These are phyloP conservation scores for Paramecium sexaurelia DNA, from an alignment of 73 alveolate species.

Conservation along the genomic window DNA sequence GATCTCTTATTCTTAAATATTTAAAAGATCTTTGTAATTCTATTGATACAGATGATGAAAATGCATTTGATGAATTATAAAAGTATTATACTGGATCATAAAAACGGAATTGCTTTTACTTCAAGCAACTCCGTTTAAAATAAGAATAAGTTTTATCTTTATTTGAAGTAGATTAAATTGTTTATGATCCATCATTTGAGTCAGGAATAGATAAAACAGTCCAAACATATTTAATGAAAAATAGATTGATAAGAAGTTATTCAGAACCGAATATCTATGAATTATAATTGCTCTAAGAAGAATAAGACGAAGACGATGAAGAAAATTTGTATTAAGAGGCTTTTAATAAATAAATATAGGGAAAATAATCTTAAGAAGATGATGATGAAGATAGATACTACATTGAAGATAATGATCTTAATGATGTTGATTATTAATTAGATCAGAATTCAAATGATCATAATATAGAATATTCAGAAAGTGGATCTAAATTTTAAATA, in stretches of 20 bases:
- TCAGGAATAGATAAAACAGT: neutral
- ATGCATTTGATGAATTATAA: neutral
- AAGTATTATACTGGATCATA: neutral
- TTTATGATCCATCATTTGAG: neutral
- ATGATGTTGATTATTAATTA: neutral
- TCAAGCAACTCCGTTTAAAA: neutral
- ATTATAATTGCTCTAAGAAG: neutral
- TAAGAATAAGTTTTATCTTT: neutral
- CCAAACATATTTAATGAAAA: neutral
- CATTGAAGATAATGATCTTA: neutral
- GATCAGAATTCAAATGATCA: neutral
- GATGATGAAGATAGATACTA: neutral
- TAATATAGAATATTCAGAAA: neutral
- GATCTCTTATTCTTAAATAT: neutral
- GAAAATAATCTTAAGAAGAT: neutral
- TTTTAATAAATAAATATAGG: neutral
- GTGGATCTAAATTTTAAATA: neutral
- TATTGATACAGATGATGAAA: neutral
- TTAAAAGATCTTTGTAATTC: neutral
- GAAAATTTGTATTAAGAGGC: neutral
- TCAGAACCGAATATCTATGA: constrained; percentile 17
- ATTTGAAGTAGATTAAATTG: neutral
- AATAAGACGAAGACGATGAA: neutral
- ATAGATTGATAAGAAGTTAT: neutral
- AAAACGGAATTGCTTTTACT: neutral